Evolutionary conservation across 306 rosid genomes (phyloP).

Genomic region (Arachis stenosperma): DNA sequence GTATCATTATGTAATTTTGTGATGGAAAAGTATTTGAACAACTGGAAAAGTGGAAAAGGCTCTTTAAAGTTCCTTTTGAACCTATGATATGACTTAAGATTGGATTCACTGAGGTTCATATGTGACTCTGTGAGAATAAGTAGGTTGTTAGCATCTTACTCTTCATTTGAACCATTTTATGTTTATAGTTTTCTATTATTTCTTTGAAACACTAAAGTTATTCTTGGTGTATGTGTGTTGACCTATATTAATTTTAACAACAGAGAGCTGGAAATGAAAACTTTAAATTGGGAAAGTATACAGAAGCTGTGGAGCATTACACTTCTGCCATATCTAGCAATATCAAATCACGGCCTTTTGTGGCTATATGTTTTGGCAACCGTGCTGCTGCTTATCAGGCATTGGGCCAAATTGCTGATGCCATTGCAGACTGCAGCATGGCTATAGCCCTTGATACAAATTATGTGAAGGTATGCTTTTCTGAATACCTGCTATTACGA

Average conservation of each 20-base stretch:
- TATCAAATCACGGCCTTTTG: constrained; percentile 76
- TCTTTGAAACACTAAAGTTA: constrained; percentile 30
- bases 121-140: neutral
- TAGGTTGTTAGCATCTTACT: constrained; percentile 26
- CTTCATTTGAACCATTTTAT: constrained; percentile 23
- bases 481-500: constrained; percentile 9
- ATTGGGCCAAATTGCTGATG: constrained; percentile 84
- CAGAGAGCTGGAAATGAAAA: constrained; percentile 88
- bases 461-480: constrained; percentile 75
- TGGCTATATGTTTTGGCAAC: constrained; percentile 87
- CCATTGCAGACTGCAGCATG: constrained; percentile 90
- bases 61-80: constrained; percentile 19
- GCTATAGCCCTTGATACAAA: constrained; percentile 86
- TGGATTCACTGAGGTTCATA: constrained; percentile 5
- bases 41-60: constrained; percentile 10
- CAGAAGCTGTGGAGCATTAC: constrained; percentile 81
- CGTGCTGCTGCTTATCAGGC: constrained; percentile 97
- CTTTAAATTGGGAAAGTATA: constrained; percentile 62
- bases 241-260: constrained; percentile 42
- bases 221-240: constrained; percentile 26
- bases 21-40: neutral
- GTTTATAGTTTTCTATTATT: constrained; percentile 32
- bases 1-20: constrained; percentile 27
- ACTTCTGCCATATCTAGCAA: constrained; percentile 76
- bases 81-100: constrained; percentile 19